A percentile compares a stretch with the other conserved stretches of the same genome.
These are phyloP conservation scores for Harrya chromipes DNA, from an alignment of 768 basidiomycete species.

Conservation along the genomic window DNA sequence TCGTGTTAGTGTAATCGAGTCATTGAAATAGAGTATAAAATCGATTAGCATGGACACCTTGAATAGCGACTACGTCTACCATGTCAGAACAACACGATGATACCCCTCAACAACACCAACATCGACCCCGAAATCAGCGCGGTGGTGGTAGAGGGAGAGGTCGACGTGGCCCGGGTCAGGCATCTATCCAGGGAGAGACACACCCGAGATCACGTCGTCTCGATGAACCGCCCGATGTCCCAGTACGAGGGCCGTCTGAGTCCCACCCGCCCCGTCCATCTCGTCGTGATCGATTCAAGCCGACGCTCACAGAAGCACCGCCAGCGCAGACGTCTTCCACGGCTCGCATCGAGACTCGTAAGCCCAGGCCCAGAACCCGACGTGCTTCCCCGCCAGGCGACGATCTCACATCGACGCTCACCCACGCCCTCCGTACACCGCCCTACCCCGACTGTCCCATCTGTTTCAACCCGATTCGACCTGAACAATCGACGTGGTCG, in stretches of 20 bases:
- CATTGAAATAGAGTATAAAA: slow-evolving; percentile 14
- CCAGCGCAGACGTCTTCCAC: slow-evolving; percentile 2
- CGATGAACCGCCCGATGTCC: background rate
- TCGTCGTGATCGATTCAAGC: slow-evolving; percentile 37
- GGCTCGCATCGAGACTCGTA: background rate
- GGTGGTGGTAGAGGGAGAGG: too few species aligned
- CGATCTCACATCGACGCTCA: slow-evolving; percentile 75
- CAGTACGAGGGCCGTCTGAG: background rate
- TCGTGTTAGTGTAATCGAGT: slow-evolving; percentile 41
- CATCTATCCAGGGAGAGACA: too few species aligned
- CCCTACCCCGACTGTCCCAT: slow-evolving; percentile 80
- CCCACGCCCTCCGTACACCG: slow-evolving; percentile 57
- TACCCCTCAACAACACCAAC: too few species aligned
- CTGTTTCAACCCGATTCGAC: slow-evolving; percentile 79
- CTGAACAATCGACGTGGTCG: slow-evolving; percentile 82
- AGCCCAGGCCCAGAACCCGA: slow-evolving; percentile 8
- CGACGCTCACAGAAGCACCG: slow-evolving; percentile 33
- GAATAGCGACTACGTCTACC: background rate
- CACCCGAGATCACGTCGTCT: too few species aligned
- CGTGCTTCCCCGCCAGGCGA: slow-evolving; percentile 32
- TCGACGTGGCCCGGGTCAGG: background rate
- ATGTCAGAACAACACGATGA: slow-evolving; percentile 9
- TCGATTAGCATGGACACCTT: too few species aligned
- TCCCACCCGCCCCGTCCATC: slow-evolving; percentile 11
- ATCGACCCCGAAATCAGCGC: background rate